phyloP scores from a whole-genome alignment of 1,139 yeast genomes.

The Pichia sp. region DNA sequence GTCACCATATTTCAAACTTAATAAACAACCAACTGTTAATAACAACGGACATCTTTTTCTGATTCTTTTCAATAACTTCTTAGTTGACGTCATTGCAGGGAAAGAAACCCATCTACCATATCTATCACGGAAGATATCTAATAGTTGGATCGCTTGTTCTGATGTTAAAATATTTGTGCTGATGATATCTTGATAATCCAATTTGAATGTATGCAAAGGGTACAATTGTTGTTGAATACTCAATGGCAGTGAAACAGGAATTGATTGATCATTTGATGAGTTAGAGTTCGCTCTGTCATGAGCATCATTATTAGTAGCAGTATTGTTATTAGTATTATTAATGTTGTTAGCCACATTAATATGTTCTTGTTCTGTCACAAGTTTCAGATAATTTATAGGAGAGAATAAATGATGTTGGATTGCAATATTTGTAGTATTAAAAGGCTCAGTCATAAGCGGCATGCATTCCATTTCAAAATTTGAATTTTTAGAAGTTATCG shows the following conservation, averaged over 20 bases:
- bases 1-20: constrained; percentile 54
- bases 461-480: background rate
- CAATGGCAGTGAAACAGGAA: constrained; percentile 2
- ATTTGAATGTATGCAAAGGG: constrained; percentile 12
- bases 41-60: constrained; percentile 57
- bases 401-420: constrained; percentile 9
- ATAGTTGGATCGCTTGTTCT: constrained; percentile 47
- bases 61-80: constrained; percentile 50
- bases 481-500: background rate
- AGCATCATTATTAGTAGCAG: background rate
- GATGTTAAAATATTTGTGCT: constrained; percentile 48
- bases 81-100: constrained; percentile 53
- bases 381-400: constrained; percentile 9
- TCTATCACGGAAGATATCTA: constrained; percentile 60
- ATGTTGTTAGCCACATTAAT: background rate
- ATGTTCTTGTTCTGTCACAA: constrained; percentile 1
- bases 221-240: constrained; percentile 9
- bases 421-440: constrained; percentile 12
- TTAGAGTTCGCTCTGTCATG: background rate
- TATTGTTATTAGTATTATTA: background rate
- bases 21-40: constrained; percentile 62
- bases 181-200: constrained; percentile 40
- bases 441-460: constrained; percentile 7
- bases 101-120: constrained; percentile 81
- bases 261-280: background rate